These are phyloP conservation scores for Cytidiella melzeri DNA, from an alignment of 768 basidiomycete species.

Conservation along the genomic window DNA sequence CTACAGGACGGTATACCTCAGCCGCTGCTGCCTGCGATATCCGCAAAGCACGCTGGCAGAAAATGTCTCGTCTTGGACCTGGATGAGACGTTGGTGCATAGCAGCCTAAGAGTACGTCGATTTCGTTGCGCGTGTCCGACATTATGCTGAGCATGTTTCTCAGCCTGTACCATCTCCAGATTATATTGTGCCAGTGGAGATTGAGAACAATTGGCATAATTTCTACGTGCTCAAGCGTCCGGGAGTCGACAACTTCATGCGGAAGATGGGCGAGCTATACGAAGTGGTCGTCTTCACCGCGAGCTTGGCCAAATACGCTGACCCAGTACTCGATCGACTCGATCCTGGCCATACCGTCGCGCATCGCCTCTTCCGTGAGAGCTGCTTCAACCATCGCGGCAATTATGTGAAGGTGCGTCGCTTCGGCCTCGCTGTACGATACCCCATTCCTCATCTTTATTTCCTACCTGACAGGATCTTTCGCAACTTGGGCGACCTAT, in stretches of 20 bases:
- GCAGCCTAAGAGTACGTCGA: slow-evolving; percentile 83
- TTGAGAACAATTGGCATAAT: slow-evolving; percentile 96
- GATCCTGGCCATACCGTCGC: slow-evolving; percentile 88
- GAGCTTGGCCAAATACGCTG: slow-evolving; percentile 97
- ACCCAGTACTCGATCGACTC: slow-evolving; percentile 96
- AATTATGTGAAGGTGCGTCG: slow-evolving; percentile 92
- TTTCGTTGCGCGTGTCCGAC: not conserved
- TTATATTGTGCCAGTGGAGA: slow-evolving; percentile 98
- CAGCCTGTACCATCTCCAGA: slow-evolving; percentile 64
- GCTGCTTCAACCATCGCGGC: slow-evolving; percentile 97
- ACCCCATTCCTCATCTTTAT: not conserved
- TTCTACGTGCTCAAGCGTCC: slow-evolving; percentile 99
- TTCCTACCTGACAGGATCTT: slow-evolving; percentile 66
- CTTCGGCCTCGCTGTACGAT: not conserved
- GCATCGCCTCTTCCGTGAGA: slow-evolving; percentile 94
- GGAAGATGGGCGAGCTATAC: slow-evolving; percentile 97
- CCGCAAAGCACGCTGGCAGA: slow-evolving; percentile 74
- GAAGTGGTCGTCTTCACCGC: slow-evolving; percentile 98
- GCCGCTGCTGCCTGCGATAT: slow-evolving; percentile 82
- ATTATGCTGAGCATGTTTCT: slow-evolving; percentile 54
- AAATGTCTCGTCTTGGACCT: slow-evolving; percentile 96
- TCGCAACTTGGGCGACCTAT: slow-evolving; percentile 95
- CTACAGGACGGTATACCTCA: slow-evolving; percentile 75
- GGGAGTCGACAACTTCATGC: slow-evolving; percentile 93
- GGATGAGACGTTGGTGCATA: slow-evolving; percentile 95